Base-by-base conservation (phyloP, 2,329 filamentous ascomycete species). In the Aspergillus texensis region DNA sequence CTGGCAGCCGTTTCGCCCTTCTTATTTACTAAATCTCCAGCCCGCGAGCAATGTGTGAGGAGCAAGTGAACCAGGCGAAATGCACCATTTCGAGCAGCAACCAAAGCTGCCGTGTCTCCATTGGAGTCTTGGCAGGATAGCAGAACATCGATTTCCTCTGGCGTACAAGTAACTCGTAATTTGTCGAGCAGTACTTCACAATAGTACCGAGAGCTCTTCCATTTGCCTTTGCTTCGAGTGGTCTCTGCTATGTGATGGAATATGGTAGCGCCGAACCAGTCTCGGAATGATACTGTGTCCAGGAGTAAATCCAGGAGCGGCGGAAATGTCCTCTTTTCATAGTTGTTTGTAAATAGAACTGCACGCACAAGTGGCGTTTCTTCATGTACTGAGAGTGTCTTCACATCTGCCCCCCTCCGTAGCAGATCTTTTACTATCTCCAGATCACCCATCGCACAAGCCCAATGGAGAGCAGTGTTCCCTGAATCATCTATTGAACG, bases 261-360 rank as follows among this genome's bases (percentile, higher is more conserved):
- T 58, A 97, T 92, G 0, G 93, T 97, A 65, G 90, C 91, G 14
- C 92, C 91, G 57, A 89, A 89, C 77, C 88, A 89, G 74, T 99
- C 95, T 26, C 91, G 86, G 63, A 88, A 88, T 59, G 90, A 89
- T 45, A 97, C 88, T 0, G 94, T 97, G 43, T 90, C 87, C 58
- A 94, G 88, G 4, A 99, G 85, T 67, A 97, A 88, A 68, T 91
- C 91, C 71, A 97, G 88, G 61, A 99, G 89, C 26, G 86, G 86
- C 0, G 93, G 91, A 80, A 98, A 97, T 0, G 92, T 94, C 69
- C 93, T 88, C 80, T 95, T 96, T 77, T 98, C 95, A 77, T 90
- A 95, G 76, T 95, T 97, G 78, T 99, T 99, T 53, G 94, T 98
- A 78, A 98, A 99, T 74, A 96, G 88, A 61, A 98, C 94, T 6